Base-by-base conservation (phyloP, 768 basidiomycete genomes). In the Termitomyces sp. region DNA sequence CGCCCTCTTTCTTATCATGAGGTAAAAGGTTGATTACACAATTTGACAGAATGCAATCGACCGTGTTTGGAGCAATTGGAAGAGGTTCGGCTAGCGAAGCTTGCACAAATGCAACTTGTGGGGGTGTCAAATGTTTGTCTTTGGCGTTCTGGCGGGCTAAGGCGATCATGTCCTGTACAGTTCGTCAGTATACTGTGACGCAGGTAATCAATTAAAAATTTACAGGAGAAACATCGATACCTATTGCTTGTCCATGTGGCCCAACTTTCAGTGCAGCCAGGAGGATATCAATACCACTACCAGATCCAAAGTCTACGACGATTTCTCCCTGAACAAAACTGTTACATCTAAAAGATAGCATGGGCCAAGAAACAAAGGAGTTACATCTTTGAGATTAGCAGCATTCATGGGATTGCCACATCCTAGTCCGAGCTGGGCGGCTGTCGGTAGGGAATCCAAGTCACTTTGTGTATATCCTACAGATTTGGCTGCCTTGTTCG, bases 21-120 rank as follows among this genome's bases (percentile, higher is more conserved):
- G 81, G 77, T 6, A 84, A 61, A 2, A 82, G 65, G 62, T 84
- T 82, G 64, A 84, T 66, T 3, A 83, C 81, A 53, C 83, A 84
- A 64, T 83, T 86, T 6, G 82, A 83, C 6, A 84, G 60, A 16
- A 86, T 69, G 57, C 80, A 84, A 59, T 86, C 81, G 18, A 84
- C 72, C 0, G 81, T 74, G 53, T 71, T 66, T 5, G 78, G 72
- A 42, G 69, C 65, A 54, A 85, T 74, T 0, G 83, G 85, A 2
- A 84, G 68, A 7, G 75, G 64, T 22, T 77, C 74, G 0, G 74
- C 72, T 26, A 82, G 65, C 1, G 68, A 62, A 0, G 76, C 70
- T 24, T 80, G 69, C 4, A 81, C 73, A 60, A 85, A 84, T 0
- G 77, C 69, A 27, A 81, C 80, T 4, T 75, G 74, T 1, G 80